A percentile compares a stretch with the other conserved stretches of the same genome.
phyloP scores from a whole-genome alignment of 2,329 filamentous ascomycete genomes.

The Ceratocystis colombiana region DNA sequence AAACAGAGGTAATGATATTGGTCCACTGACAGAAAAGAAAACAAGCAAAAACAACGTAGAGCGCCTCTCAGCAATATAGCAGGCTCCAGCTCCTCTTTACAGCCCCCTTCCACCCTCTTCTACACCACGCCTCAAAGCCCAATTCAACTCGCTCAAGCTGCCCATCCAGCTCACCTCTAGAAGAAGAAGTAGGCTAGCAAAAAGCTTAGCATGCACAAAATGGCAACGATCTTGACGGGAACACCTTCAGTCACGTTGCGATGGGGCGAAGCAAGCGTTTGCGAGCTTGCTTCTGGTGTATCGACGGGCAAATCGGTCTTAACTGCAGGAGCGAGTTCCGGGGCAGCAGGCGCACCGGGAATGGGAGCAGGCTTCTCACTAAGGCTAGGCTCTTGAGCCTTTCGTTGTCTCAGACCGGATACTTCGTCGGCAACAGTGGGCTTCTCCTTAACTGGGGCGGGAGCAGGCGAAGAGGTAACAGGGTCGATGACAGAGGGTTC shows the following conservation, averaged over 20 bases:
- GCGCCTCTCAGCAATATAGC: constrained; percentile 7
- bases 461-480: constrained; percentile 27
- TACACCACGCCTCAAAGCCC: not conserved
- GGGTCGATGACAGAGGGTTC: constrained; percentile 42
- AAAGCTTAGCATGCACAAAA: constrained; percentile 81
- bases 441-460: constrained; percentile 8
- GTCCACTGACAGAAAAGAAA: not conserved
- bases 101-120: not conserved
- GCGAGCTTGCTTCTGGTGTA: not conserved
- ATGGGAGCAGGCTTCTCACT: constrained; percentile 18
- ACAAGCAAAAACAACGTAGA: constrained; percentile 10
- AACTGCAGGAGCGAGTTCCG: not conserved
- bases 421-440: constrained; percentile 14
- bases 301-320: not conserved
- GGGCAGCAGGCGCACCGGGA: not conserved
- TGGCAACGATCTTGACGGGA: constrained; percentile 72
- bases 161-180: constrained; percentile 37
- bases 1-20: constrained; percentile 13
- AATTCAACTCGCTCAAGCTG: not conserved
- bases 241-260: constrained; percentile 53
- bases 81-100: not conserved
- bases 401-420: constrained; percentile 22
- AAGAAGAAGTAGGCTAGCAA: constrained; percentile 95
- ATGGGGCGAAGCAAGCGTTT: constrained; percentile 19
- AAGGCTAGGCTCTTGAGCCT: constrained; percentile 3